Evolutionary conservation across 306 rosid genomes (phyloP), one percentile per base, ranked within the genome.

Genomic region (Prunus dulcis): DNA sequence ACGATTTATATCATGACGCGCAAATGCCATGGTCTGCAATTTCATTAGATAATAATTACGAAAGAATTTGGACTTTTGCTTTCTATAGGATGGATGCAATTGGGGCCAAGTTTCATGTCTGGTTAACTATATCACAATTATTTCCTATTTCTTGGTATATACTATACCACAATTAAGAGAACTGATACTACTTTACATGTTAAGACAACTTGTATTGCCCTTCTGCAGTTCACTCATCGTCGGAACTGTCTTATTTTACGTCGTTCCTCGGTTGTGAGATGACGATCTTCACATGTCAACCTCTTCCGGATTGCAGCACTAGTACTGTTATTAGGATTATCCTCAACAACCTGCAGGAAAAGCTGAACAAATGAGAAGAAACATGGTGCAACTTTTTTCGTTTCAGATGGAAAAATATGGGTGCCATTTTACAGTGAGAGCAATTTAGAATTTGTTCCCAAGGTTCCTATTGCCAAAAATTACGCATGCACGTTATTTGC

Each of bases 261-360:
- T 49, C 88, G 79, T 86, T 96, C 97, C n/a, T 83, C 79, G 45
- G 73, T 47, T 46, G 90, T 86, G 51, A 96, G 93, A 73, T 83
- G 70, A 20, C 91, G 93, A 81, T 95, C 88, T 68, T 89, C 98
- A 14, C 85, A 82, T 0, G 62, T 82, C 82, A 96, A 65, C 81
- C 90, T 91, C 84, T 72, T 75, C 57, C 91, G 49, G 49, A 91
- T 67, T 17, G 82, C 72, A 22, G 89, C 92, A 51, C 85, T 78
- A 45, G 19, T 81, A 68, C 81, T 34, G 56, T 78, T 34, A 34
- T 34, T 18, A 32, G 79, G 69, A 38, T 81, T 69, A 38, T 90
- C 88, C 63, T 87, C 89, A 75, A 81, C 56, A 71, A 92, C 93
- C 99, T 92, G 84, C 15, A 57, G 5, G 51, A 34, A 51, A 72